These are phyloP conservation scores for Cardamine occulta DNA, from an alignment of 345 rosid genomes.

Conservation along the genomic window DNA sequence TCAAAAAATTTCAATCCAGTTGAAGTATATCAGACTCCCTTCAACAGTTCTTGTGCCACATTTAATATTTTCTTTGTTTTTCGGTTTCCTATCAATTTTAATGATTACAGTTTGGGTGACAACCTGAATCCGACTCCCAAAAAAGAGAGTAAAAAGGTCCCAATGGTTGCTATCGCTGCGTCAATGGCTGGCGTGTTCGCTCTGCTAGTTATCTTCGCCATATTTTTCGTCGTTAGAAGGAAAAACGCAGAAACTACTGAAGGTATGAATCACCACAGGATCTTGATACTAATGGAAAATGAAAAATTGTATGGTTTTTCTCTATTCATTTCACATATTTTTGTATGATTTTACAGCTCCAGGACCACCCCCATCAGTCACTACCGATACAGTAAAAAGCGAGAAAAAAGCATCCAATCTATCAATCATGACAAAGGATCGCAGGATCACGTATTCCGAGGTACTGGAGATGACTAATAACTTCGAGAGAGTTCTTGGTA, in stretches of 20 bases:
- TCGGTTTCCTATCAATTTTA: not conserved
- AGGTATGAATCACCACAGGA: constrained; percentile 8
- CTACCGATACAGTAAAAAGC: not conserved
- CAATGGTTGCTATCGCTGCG: not conserved
- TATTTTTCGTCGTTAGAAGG: constrained; percentile 14
- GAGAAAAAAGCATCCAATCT: constrained; percentile 7
- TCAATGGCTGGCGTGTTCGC: constrained; percentile 22
- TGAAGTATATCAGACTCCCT: not conserved
- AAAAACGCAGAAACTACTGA: not conserved
- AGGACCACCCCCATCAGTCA: not conserved
- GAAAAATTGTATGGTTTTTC: too few species aligned
- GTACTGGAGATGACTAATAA: constrained; percentile 41
- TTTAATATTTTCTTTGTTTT: not conserved
- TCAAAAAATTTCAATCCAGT: not conserved
- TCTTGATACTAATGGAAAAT: not conserved
- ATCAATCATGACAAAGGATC: constrained; percentile 35
- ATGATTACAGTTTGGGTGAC: constrained; percentile 13
- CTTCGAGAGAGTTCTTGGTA: constrained; percentile 36
- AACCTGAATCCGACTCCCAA: not conserved
- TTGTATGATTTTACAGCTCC: not conserved
- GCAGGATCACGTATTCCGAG: constrained; percentile 31
- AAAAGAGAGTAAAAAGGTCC: not conserved
- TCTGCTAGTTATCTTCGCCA: not conserved
- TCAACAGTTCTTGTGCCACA: not conserved
- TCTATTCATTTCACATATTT: not conserved